Evolutionary conservation across 78 protist species (phyloP).

Genomic region (Dictyostelium purpureum): DNA sequence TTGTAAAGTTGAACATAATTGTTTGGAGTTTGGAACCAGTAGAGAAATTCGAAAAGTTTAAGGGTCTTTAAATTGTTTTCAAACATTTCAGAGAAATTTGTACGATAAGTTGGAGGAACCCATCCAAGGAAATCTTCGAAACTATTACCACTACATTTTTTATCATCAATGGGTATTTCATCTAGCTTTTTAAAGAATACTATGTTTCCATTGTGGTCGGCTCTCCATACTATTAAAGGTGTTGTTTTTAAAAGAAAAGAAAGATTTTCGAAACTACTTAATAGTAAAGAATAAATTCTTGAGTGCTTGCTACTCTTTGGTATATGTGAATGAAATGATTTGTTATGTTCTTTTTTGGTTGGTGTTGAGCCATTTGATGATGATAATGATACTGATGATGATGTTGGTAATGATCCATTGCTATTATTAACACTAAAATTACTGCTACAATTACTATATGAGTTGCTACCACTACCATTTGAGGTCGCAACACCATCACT

Average conservation of each 20-base stretch:
- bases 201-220: slow-evolving; percentile 14
- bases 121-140: slow-evolving; percentile 6
- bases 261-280: slow-evolving; percentile 4
- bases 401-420: neutral
- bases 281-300: neutral
- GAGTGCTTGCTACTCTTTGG: too few species aligned
- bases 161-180: neutral
- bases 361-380: neutral
- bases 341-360: neutral
- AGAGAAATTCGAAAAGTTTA: neutral
- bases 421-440: neutral
- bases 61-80: neutral
- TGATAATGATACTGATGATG: neutral
- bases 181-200: slow-evolving; percentile 7
- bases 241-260: neutral
- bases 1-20: neutral
- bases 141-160: neutral
- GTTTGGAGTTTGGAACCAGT: slow-evolving; percentile 7
- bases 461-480: neutral
- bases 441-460: neutral
- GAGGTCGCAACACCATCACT: neutral
- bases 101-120: neutral
- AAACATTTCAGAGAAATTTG: neutral
- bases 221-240: slow-evolving; percentile 37
- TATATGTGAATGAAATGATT: neutral